A percentile compares a stretch with the other conserved stretches of the same genome.
Evolutionary conservation across 768 basidiomycete genomes (phyloP).

Genomic region (Tylopilus subfusipes): DNA sequence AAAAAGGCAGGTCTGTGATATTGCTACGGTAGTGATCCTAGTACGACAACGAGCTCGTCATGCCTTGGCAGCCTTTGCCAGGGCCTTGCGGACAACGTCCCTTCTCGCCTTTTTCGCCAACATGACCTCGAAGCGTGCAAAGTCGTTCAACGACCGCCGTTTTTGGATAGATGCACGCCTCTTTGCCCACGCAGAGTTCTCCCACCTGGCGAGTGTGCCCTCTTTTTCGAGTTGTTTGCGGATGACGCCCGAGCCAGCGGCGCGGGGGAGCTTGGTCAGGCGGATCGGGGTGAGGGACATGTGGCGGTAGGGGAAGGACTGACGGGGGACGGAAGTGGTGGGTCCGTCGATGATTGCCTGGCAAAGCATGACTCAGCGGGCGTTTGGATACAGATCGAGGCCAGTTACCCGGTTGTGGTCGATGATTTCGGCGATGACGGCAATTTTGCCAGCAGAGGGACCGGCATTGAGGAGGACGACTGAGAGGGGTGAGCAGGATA

Average conservation of each 20-base stretch:
- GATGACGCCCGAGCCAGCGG: conserved; percentile 74
- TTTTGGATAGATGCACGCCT: conserved; percentile 72
- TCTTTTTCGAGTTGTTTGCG: conserved; percentile 88
- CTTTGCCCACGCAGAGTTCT: conserved; percentile 82
- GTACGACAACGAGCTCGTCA: conserved; percentile 8
- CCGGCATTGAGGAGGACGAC: conserved; percentile 94
- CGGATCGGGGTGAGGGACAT: conserved; percentile 85
- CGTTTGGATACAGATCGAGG: not conserved
- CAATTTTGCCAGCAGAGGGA: conserved; percentile 82
- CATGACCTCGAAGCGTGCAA: conserved; percentile 86
- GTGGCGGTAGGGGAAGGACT: conserved; percentile 88
- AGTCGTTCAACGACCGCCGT: conserved; percentile 80
- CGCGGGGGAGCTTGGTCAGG: conserved; percentile 82
- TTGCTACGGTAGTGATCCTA: not conserved
- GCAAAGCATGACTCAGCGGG: not conserved
- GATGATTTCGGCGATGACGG: conserved; percentile 95
- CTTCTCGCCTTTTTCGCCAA: conserved; percentile 85
- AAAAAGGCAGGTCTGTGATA: not conserved
- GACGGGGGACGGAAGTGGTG: conserved; percentile 86
- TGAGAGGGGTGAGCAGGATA: conserved; percentile 11
- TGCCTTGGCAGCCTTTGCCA: conserved; percentile 46
- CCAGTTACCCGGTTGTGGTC: conserved; percentile 92
- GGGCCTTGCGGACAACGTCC: conserved; percentile 68
- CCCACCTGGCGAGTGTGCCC: conserved; percentile 83
- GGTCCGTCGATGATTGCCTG: conserved; percentile 98